Evolutionary conservation across 306 rosid genomes (phyloP).

Genomic region (Fragaria iinumae): DNA sequence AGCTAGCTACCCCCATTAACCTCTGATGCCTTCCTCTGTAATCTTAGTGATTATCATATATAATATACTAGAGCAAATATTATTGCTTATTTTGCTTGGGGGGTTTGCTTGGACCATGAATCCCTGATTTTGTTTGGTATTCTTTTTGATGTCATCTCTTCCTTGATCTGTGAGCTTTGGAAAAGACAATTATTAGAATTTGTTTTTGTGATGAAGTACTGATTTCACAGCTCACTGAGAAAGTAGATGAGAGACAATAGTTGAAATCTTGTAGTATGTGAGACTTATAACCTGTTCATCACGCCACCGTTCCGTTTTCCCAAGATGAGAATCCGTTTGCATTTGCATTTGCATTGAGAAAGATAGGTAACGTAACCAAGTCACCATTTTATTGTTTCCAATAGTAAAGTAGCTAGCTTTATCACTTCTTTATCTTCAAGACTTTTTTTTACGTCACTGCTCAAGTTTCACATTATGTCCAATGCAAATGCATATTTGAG

Average conservation of each 20-base stretch:
- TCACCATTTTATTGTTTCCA: not conserved
- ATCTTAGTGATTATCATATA: not conserved
- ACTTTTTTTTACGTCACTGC: not conserved
- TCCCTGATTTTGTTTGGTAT: not conserved
- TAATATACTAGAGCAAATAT: not conserved
- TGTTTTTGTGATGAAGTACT: not conserved
- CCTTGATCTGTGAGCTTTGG: not conserved
- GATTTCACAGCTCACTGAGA: slow-evolving; percentile 1
- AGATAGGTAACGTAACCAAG: not conserved
- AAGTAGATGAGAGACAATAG: not conserved
- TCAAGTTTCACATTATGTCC: not conserved
- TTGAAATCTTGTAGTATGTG: not conserved
- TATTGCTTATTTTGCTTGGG: not conserved
- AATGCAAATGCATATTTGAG: not conserved
- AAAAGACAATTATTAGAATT: slow-evolving; percentile 3
- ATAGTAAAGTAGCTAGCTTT: not conserved
- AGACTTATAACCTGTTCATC: not conserved
- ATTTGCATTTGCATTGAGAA: not conserved
- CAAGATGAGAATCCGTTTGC: not conserved
- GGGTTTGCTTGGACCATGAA: not conserved
- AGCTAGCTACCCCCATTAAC: not conserved
- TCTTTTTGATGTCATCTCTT: not conserved
- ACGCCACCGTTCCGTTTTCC: slow-evolving; percentile 19
- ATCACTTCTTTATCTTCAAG: not conserved
- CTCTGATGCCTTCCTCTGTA: not conserved